Base-by-base conservation (phyloP, 2,329 filamentous ascomycete genomes). In the Torrubiella hemipterigena region DNA sequence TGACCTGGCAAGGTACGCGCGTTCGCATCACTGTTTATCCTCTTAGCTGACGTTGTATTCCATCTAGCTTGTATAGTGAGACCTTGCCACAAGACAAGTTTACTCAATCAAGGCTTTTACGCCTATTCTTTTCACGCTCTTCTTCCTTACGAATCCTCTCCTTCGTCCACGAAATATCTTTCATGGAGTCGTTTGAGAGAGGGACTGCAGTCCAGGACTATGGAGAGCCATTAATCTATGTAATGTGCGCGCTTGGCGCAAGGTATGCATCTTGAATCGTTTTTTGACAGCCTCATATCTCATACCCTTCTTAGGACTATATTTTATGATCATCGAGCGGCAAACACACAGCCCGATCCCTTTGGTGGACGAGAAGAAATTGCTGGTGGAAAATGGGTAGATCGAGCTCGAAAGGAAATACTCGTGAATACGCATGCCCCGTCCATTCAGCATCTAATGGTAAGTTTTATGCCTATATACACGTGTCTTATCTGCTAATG, bases 131-230 rank as follows among this genome's bases (percentile, higher is more conserved):
- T 13, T 24, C 39, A 10, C 38, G 45, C 3, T 37, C 37, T 3
- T 56, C 44, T 13, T 31, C 33, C 11, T 34, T 47, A 4, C 39
- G 44, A 14, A 39, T 38, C 21, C 35, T 47, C 3, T 33, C 37
- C 11, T 49, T 49, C 29, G 34, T 48, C 13, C 43, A 48, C 17
- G 38, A 37, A 13, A 41, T 40, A 2, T 37, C 46, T 3, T 48
- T 49, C 24, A 41, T 46, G 38, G 32, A 42, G 13, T 41, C 40
- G 3, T 29, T 49, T n/a, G 40, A 42, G 7, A 32, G 34, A 13
- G 43, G 35, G 7, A 43, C 31, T 17, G 33, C 41, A 8, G 36
- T 38, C 7, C 31, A 44, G 15, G 41, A 45, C 12, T 44, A 43
- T 17, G 42, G 44, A 9, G 38, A 46, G 17, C 38, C 43, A 4